Evolutionary conservation across 2,329 filamentous ascomycete genomes (phyloP), one percentile per base, ranked within the genome.

Genomic region (Seiridium cupressi): DNA sequence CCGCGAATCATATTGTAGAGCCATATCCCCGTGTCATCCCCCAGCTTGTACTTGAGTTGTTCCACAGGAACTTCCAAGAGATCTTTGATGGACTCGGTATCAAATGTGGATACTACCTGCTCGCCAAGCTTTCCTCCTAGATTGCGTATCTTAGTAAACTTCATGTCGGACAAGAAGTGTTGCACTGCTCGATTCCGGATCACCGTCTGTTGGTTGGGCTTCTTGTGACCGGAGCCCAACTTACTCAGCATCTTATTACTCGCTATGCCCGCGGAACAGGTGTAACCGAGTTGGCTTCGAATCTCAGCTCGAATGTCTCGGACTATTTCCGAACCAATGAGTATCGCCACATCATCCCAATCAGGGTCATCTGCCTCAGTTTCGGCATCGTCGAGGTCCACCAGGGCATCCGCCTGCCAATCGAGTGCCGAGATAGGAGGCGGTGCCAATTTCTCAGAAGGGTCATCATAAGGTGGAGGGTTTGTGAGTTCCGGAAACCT

Each of bases 231-330:
- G 32, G 92, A 96, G 36, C 94, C 95, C 60, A 99, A 79, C 77
- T 99, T 99, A 63, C 93, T 92, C 62, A 99, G 81, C 85, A 97
- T 92, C 77, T 98, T 99, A 79, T 97, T 99, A 64, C 85, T 85
- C 36, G 93, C 90, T 64, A 99, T 81, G 5, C 95, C 95, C 0
- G 87, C 94, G 5, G 94, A 97, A 75, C 93, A 97, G 3, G 94
- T 98, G 72, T 97, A 99, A 58, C 87, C 85, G 57, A 98, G 78
- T 64, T 84, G 81, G 51, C 89, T 82, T 65, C 83, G 86, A 60
- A 99, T 83, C 55, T 84, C 80, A 31, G 80, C 79, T 55, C 95
- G 86, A 18, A 98, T 84, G 61, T 86, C 82, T 26, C 92, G 86
- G 40, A 97, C 87, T 67, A 98, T 95, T 70, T 97, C 93, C 2